phyloP scores from a whole-genome alignment of 2,329 filamentous ascomycete genomes.

The Clonostachys sp. region DNA sequence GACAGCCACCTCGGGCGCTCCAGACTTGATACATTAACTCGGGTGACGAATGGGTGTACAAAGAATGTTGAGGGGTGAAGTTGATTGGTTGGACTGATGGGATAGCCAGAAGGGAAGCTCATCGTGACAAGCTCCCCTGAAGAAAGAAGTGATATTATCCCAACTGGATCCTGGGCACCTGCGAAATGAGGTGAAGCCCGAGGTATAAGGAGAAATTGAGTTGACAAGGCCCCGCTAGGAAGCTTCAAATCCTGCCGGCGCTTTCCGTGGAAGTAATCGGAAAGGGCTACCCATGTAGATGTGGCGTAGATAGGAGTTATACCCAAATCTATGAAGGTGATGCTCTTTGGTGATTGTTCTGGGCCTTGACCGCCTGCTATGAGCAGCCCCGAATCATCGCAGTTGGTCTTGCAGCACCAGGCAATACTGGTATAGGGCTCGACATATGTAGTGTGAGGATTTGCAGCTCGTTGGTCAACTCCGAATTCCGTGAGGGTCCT shows the following conservation, averaged over 20 bases:
- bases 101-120: slow-evolving; percentile 87
- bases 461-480: slow-evolving; percentile 61
- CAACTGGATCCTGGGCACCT: slow-evolving; percentile 87
- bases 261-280: slow-evolving; percentile 76
- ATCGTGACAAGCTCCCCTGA: slow-evolving; percentile 88
- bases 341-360: slow-evolving; percentile 64
- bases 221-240: slow-evolving; percentile 71
- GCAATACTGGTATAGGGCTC: slow-evolving; percentile 74
- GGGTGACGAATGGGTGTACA: slow-evolving; percentile 83
- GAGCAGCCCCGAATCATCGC: slow-evolving; percentile 86
- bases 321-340: slow-evolving; percentile 89
- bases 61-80: slow-evolving; percentile 83
- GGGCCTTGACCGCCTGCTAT: slow-evolving; percentile 75
- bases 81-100: slow-evolving; percentile 89
- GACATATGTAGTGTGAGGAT: slow-evolving; percentile 35
- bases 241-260: slow-evolving; percentile 66
- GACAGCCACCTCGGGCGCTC: slow-evolving; percentile 82
- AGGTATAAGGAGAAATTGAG: slow-evolving; percentile 80
- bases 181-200: slow-evolving; percentile 79
- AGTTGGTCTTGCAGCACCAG: slow-evolving; percentile 93
- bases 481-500: slow-evolving; percentile 72
- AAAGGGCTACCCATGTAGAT: slow-evolving; percentile 80
- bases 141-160: slow-evolving; percentile 71
- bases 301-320: slow-evolving; percentile 87
- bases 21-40: slow-evolving; percentile 66